Evolutionary conservation across 2,329 filamentous ascomycete species (phyloP).

Genomic region (Aspergillus floridensis): DNA sequence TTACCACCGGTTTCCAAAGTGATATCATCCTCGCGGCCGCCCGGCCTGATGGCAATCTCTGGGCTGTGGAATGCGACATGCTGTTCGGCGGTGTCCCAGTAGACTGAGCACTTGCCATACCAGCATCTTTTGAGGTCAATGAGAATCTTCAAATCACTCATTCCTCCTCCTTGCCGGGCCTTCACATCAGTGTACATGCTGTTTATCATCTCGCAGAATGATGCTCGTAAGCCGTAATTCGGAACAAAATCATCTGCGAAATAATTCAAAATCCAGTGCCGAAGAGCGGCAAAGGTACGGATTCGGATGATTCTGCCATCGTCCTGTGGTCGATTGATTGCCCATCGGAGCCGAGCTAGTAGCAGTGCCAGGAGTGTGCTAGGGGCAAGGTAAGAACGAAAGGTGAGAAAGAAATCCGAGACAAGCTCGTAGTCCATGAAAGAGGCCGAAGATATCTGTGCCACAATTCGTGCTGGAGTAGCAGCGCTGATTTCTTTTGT

Average conservation of each 20-base stretch:
- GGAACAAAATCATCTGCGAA: constrained; percentile 91
- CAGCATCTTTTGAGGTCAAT: constrained; percentile 96
- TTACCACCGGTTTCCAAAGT: constrained; percentile 33
- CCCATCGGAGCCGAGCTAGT: constrained; percentile 82
- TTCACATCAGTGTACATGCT: constrained; percentile 53
- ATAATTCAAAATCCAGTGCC: constrained; percentile 98
- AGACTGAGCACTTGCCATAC: constrained; percentile 83
- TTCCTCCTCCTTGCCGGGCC: constrained; percentile 51
- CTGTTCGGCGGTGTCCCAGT: constrained; percentile 77
- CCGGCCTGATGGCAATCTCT: constrained; percentile 69
- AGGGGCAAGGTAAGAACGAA: constrained; percentile 78
- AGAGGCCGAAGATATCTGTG: constrained; percentile 91
- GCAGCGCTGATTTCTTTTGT: constrained; percentile 79
- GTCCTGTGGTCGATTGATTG: constrained; percentile 74
- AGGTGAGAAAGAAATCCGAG: constrained; percentile 97
- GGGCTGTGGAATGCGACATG: constrained; percentile 57
- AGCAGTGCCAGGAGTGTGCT: constrained; percentile 77
- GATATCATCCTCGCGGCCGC: constrained; percentile 61
- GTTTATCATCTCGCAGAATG: constrained; percentile 81
- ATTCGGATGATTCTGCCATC: constrained; percentile 92
- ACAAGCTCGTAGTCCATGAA: constrained; percentile 96
- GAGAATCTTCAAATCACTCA: constrained; percentile 77
- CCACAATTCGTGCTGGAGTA: constrained; percentile 84
- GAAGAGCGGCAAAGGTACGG: constrained; percentile 87
- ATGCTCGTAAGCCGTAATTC: constrained; percentile 68